These are phyloP conservation scores for Kazachstania sp. DNA, from an alignment of 1,139 yeast genomes.

Conservation along the genomic window DNA sequence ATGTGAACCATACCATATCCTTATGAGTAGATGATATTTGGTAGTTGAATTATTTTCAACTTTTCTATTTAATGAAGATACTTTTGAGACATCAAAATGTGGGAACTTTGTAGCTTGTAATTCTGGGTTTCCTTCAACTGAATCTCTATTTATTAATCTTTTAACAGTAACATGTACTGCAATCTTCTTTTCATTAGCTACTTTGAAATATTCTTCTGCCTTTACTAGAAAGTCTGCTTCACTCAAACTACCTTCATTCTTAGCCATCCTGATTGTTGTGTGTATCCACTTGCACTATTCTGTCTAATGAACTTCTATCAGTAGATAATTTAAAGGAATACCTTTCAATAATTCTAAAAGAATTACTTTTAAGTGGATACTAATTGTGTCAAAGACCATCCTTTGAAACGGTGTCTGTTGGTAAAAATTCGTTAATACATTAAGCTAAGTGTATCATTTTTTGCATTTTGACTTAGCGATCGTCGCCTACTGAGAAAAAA, in stretches of 20 bases:
- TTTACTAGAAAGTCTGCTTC: constrained; percentile 21
- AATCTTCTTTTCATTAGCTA: constrained; percentile 23
- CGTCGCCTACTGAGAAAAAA: too few species aligned
- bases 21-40: constrained; percentile 43
- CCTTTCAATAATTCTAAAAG: too few species aligned
- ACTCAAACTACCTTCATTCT: constrained; percentile 10
- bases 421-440: too few species aligned
- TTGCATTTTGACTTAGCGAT: too few species aligned
- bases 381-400: too few species aligned
- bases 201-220: constrained; percentile 19
- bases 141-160: constrained; percentile 22
- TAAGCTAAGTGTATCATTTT: too few species aligned
- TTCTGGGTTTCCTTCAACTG: constrained; percentile 26
- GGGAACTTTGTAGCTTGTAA: constrained; percentile 21
- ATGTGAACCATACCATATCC: constrained; percentile 52
- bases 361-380: too few species aligned
- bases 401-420: too few species aligned
- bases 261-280: not conserved
- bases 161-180: constrained; percentile 25
- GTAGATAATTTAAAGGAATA: too few species aligned
- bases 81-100: constrained; percentile 24
- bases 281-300: not conserved
- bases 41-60: constrained; percentile 10
- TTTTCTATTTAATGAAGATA: constrained; percentile 10
- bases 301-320: too few species aligned